Evolutionary conservation across 192 early-diverging fungal species (phyloP).

Genomic region (Pilaira anomala): DNA sequence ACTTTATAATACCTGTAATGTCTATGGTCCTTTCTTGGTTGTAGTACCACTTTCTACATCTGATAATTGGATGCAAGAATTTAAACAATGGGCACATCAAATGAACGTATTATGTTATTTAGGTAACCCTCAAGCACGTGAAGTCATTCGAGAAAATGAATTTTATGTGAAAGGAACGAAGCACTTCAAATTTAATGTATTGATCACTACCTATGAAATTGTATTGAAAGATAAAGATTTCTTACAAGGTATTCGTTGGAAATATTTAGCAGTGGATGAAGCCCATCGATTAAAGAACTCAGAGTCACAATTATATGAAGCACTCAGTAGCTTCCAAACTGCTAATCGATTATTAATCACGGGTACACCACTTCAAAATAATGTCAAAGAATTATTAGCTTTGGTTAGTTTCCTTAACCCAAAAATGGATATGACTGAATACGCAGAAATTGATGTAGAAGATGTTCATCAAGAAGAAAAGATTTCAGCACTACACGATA

Average conservation of each 20-base stretch:
- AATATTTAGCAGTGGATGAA: slow-evolving; percentile 93
- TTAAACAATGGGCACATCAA: slow-evolving; percentile 91
- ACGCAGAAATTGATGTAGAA: slow-evolving; percentile 73
- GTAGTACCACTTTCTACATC: slow-evolving; percentile 97
- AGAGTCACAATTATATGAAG: slow-evolving; percentile 92
- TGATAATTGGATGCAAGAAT: slow-evolving; percentile 93
- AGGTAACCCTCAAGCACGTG: slow-evolving; percentile 77
- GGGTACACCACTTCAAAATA: slow-evolving; percentile 98
- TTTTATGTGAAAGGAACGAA: slow-evolving; percentile 67
- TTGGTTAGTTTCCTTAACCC: slow-evolving; percentile 95
- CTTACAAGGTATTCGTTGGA: slow-evolving; percentile 85
- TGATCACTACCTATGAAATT: slow-evolving; percentile 95
- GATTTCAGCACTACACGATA: slow-evolving; percentile 80
- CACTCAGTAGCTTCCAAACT: slow-evolving; percentile 82
- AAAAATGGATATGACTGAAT: slow-evolving; percentile 73
- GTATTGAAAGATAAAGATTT: slow-evolving; percentile 86
- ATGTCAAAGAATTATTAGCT: slow-evolving; percentile 88
- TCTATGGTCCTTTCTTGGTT: slow-evolving; percentile 93
- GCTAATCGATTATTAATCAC: slow-evolving; percentile 93
- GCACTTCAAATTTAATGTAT: slow-evolving; percentile 81
- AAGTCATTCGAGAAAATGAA: slow-evolving; percentile 92
- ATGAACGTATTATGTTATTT: slow-evolving; percentile 91
- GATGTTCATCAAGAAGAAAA: slow-evolving; percentile 76
- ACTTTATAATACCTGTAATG: slow-evolving; percentile 75
- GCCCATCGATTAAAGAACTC: slow-evolving; percentile 97